Percentiles rank a stretch among this genome's conserved stretches.
Evolutionary conservation across 2,329 filamentous ascomycete genomes (phyloP).

Genomic region (Periglandula ipomoeae): DNA sequence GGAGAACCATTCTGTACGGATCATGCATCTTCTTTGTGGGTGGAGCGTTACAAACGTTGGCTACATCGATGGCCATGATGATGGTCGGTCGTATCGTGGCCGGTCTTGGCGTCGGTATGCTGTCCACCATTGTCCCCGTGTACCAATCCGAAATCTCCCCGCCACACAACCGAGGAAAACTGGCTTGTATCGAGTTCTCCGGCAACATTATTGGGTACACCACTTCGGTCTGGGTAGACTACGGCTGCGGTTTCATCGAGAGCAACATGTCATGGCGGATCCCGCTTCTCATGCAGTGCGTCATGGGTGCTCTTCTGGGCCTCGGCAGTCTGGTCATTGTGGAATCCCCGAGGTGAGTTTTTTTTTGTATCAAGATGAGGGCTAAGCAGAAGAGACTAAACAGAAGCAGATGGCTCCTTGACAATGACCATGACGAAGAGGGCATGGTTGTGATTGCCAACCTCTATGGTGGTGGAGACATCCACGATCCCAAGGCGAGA

Average conservation of each 20-base stretch:
- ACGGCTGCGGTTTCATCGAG: conserved; percentile 86
- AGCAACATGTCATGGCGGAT: conserved; percentile 83
- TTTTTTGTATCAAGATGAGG: background rate
- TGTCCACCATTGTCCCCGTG: conserved; percentile 86
- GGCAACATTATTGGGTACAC: conserved; percentile 96
- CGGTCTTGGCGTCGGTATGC: conserved; percentile 76
- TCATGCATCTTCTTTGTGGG: conserved; percentile 81
- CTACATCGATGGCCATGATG: conserved; percentile 86
- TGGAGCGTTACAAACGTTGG: conserved; percentile 74
- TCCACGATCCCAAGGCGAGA: conserved; percentile 83
- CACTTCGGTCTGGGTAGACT: conserved; percentile 97
- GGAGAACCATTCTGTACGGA: conserved; percentile 86
- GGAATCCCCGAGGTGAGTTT: conserved; percentile 76
- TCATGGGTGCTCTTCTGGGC: conserved; percentile 83
- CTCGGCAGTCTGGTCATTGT: conserved; percentile 87
- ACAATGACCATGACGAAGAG: conserved; percentile 97
- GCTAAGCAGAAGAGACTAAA: background rate
- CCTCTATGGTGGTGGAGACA: conserved; percentile 89
- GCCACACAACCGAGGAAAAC: conserved; percentile 87
- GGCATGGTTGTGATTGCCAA: conserved; percentile 98
- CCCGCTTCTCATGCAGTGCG: conserved; percentile 82
- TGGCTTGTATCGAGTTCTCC: conserved; percentile 96
- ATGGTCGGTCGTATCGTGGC: conserved; percentile 72
- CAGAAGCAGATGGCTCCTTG: conserved; percentile 72
- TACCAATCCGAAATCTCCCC: conserved; percentile 95